Evolutionary conservation across 1,284 basidiomycete species (phyloP), one percentile per base, ranked within the genome.

Genomic region (Pseudozyma hubeiensis): DNA sequence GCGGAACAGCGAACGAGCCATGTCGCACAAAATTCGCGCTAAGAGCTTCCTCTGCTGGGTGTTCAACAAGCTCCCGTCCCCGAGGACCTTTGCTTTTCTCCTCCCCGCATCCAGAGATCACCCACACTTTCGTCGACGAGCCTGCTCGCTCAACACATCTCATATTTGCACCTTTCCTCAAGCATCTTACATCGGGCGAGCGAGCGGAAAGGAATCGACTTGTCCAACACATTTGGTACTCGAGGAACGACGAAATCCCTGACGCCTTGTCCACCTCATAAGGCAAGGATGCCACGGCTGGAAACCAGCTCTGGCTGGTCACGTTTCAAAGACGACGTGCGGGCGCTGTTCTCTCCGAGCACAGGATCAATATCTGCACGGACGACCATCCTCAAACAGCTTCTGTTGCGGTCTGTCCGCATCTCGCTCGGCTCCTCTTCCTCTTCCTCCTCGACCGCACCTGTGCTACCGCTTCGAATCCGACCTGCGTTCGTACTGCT

Each of bases 401-500:
- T 78, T 31, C 64, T 75, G 10, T 53, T 77, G 8, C 64, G 70
- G 6, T 78, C 66, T 4, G 67, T 77, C 19, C 66, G 68, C 11
- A 41, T 74, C 24, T 48, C 63, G 30, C 44, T 64, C 16, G 51
- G 14, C 17, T 11, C 9, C 34, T 49, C 47, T 9, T 11, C 30
- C 17, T 16, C 59, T 3, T 19, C 57, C 16, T 14, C 44, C n/a
- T 37, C 45, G 9, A 49, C 49, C 17, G 9, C 53, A 5, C 64
- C 61, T 1, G 13, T 63, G 8, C 54, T 81, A 0, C 81, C 81
- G 10, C 57, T 83, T 2, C 65, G 80, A 9, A 53, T 83, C 16
- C 65, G 81, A 13, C 81, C 81, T 0, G 73, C 72, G 0, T 69
- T 83, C n/a, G 46, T 81, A 1, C 14, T 77, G 14, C 47, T 81